Evolutionary conservation across 495 filamentous ascomycete species (phyloP), one percentile per base, ranked within the genome.

Genomic region (Talaromyces liani): DNA sequence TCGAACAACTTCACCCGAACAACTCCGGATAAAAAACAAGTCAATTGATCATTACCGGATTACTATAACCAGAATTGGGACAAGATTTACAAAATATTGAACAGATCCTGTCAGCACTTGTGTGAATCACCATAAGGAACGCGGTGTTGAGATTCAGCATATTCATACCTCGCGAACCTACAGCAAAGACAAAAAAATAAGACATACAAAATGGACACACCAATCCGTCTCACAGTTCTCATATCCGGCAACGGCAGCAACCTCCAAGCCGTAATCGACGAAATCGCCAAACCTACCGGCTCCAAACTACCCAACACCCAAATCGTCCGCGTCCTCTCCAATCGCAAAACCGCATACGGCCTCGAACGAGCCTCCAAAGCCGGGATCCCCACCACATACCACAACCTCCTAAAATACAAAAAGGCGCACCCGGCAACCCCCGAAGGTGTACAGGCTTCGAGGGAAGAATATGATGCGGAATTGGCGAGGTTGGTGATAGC

Each of bases 201-300:
- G 45, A 49, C 7, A 47, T 20, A 49, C 45, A 49, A 49, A 8
- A 49, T 49, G 45, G 45, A 49, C 45, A 49, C 67, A 3, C 71
- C 73, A 41, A 73, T 76, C 47, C 79, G 78, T 33, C 72, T 87
- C 53, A 85, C 85, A 45, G 81, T 90, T 61, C 82, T 91, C 62
- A 90, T 91, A 60, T 93, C 88, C 63, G 93, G 90, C 70, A 86
- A 82, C 66, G 93, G 93, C 65, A 85, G 90, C 57, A 97, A 97
- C 71, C 85, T 98, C 25, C 92, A 96, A 79, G 92, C 92, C 34
- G 82, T 97, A 45, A 94, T 97, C 69, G 88, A 96, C 74, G 87
- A 88, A 56, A 77, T 83, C 55, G 73, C 27, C 56, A 31, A 58
- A 58, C 22, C 22, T 20, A 14, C 53, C 34, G 73, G 79, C 18